phyloP scores from a whole-genome alignment of 2,329 filamentous ascomycete species.

The Fusarium mangiferae region DNA sequence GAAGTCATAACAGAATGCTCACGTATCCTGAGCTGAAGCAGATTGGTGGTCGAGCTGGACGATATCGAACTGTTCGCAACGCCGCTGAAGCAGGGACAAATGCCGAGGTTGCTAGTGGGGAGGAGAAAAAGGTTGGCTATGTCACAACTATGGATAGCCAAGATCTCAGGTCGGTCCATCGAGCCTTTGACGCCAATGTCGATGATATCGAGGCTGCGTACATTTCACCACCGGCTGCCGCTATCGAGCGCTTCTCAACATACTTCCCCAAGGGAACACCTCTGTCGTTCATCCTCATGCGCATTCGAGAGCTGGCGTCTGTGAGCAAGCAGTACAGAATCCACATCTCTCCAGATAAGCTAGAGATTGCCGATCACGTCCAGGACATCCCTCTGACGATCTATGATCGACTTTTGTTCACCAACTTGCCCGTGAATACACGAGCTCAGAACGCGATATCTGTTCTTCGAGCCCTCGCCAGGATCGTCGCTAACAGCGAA shows the following conservation, averaged over 20 bases:
- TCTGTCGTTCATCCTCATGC: constrained; percentile 83
- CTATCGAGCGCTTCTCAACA: constrained; percentile 79
- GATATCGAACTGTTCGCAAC: constrained; percentile 74
- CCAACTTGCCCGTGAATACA: constrained; percentile 74
- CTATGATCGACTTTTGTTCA: constrained; percentile 79
- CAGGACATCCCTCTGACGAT: constrained; percentile 77
- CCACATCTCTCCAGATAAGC: constrained; percentile 64
- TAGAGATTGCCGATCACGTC: constrained; percentile 78
- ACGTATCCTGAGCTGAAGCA: constrained; percentile 87
- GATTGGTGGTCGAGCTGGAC: constrained; percentile 91
- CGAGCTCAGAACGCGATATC: constrained; percentile 58
- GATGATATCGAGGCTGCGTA: constrained; percentile 76
- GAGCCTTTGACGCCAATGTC: constrained; percentile 72
- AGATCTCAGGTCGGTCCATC: constrained; percentile 72
- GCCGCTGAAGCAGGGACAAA: constrained; percentile 2
- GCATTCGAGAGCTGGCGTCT: constrained; percentile 75
- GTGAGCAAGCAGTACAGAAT: constrained; percentile 76
- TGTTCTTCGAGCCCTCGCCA: constrained; percentile 72
- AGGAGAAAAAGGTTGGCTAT: constrained; percentile 67
- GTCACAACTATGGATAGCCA: constrained; percentile 81
- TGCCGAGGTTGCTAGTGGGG: constrained; percentile 11
- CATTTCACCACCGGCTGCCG: constrained; percentile 75
- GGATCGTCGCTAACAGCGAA: constrained; percentile 73
- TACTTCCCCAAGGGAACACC: constrained; percentile 86
- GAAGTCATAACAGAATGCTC: constrained; percentile 66